phyloP scores from a whole-genome alignment of 495 filamentous ascomycete species.

The Tirmania nivea region DNA sequence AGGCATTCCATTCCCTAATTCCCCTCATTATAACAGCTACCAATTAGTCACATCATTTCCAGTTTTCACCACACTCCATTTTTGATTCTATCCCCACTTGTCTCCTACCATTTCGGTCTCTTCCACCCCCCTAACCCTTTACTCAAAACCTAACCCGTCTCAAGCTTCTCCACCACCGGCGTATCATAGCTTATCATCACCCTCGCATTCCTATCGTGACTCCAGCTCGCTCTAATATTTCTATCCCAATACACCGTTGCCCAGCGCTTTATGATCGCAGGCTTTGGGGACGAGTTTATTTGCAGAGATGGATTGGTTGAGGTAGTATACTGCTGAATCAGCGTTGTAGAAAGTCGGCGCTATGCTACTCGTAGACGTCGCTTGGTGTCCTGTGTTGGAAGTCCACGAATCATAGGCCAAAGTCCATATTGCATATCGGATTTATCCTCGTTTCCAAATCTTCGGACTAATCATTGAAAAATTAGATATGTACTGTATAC shows the following conservation, averaged over 20 bases:
- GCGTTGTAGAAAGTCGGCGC: slow-evolving; percentile 46
- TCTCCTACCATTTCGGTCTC: slow-evolving; percentile 96
- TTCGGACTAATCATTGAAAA: too few relatives aligned
- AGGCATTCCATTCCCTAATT: too few relatives aligned
- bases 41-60: too few relatives aligned
- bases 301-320: too few relatives aligned
- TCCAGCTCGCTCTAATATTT: slow-evolving; percentile 41
- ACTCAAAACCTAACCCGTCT: slow-evolving; percentile 41
- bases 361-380: slow-evolving; percentile 51
- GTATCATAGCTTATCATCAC: slow-evolving; percentile 61
- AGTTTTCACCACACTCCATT: too few relatives aligned
- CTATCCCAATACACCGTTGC: slow-evolving; percentile 28
- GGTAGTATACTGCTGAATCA: slow-evolving; percentile 56
- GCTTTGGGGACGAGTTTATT: too few relatives aligned
- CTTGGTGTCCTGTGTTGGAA: slow-evolving; percentile 47
- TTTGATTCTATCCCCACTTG: slow-evolving; percentile 48
- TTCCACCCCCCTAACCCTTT: slow-evolving; percentile 55
- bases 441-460: too few relatives aligned
- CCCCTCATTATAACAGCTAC: too few relatives aligned
- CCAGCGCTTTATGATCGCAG: too few relatives aligned
- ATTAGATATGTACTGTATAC: too few relatives aligned
- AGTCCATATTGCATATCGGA: too few relatives aligned
- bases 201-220: slow-evolving; percentile 34
- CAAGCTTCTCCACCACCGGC: slow-evolving; percentile 32
- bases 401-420: slow-evolving; percentile 61